Conservation (phyloP, 1,284 basidiomycete genomes). For the Moniliophthora roreri region DNA sequence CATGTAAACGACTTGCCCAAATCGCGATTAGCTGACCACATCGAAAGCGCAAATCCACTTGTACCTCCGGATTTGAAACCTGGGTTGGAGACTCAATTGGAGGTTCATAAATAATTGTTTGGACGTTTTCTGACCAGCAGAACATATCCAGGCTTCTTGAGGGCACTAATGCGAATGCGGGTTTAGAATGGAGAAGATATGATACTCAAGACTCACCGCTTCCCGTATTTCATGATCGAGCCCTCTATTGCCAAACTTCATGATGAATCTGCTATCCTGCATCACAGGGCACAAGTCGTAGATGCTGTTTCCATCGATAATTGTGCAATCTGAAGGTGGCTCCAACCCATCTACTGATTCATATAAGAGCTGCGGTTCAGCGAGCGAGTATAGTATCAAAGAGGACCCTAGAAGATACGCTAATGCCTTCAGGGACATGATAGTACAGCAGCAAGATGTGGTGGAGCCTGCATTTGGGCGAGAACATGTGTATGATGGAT, state of each 20-base stretch:
- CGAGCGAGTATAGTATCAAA: not conserved
- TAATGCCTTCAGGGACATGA: not conserved
- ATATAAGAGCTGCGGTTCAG: not conserved
- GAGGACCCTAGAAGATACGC: not conserved
- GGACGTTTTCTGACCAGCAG: not conserved
- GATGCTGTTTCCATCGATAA: not conserved
- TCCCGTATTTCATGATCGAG: no score
- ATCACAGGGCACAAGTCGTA: constrained; percentile 1
- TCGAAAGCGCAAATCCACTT: no score
- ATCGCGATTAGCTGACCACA: no score
- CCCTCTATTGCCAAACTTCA: not conserved
- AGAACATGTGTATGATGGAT: not conserved
- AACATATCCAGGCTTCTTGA: constrained; percentile 3
- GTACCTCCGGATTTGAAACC: no score
- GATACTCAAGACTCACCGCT: no score
- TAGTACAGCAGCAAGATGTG: not conserved
- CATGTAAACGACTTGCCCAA: no score
- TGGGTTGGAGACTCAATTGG: not conserved
- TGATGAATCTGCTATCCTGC: not conserved
- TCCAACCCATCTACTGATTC: no score
- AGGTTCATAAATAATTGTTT: not conserved
- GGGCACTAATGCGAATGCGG: constrained; percentile 1
- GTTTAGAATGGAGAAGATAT: not conserved
- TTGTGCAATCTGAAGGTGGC: not conserved
- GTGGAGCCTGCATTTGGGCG: not conserved